Percentiles rank a stretch among this genome's conserved stretches.
phyloP scores from a whole-genome alignment of 2,329 filamentous ascomycete species.

The Cordyceps militaris region DNA sequence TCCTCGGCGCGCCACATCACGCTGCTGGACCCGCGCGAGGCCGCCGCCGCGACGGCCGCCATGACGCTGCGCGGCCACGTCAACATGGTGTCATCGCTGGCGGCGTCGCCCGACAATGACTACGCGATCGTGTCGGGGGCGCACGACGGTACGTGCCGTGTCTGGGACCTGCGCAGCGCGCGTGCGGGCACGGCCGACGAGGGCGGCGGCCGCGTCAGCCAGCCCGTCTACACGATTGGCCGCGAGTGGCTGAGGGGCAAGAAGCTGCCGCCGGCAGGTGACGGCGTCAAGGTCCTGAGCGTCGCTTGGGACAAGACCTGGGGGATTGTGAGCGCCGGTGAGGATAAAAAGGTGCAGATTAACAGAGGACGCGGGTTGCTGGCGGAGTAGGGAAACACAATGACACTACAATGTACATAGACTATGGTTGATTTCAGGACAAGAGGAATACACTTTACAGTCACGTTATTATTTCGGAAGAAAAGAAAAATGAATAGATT shows the following conservation, averaged over 20 bases:
- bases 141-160: slow-evolving; percentile 83
- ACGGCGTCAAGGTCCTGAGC: slow-evolving; percentile 83
- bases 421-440: background rate
- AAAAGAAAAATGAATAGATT: no score
- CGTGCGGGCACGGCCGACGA: slow-evolving; percentile 50
- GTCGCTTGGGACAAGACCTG: slow-evolving; percentile 80
- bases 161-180: slow-evolving; percentile 84
- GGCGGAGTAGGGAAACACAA: slow-evolving; percentile 22
- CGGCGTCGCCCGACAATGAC: slow-evolving; percentile 53
- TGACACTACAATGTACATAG: slow-evolving; percentile 8
- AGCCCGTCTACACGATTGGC: slow-evolving; percentile 68
- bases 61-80: slow-evolving; percentile 89
- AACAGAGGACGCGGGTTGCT: slow-evolving; percentile 60
- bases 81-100: slow-evolving; percentile 56
- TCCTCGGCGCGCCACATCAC: slow-evolving; percentile 83
- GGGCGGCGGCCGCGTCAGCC: slow-evolving; percentile 57
- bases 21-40: slow-evolving; percentile 81
- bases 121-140: slow-evolving; percentile 84
- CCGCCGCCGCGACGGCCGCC: slow-evolving; percentile 61
- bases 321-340: slow-evolving; percentile 84
- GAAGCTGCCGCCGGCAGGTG: slow-evolving; percentile 61
- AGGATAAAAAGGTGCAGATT: slow-evolving; percentile 92
- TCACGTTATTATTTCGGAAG: slow-evolving; percentile 6
- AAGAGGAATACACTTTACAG: background rate
- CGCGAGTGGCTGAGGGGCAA: slow-evolving; percentile 63